These are phyloP conservation scores for Acmispon strigosus DNA, from an alignment of 306 rosid species.

Conservation along the genomic window DNA sequence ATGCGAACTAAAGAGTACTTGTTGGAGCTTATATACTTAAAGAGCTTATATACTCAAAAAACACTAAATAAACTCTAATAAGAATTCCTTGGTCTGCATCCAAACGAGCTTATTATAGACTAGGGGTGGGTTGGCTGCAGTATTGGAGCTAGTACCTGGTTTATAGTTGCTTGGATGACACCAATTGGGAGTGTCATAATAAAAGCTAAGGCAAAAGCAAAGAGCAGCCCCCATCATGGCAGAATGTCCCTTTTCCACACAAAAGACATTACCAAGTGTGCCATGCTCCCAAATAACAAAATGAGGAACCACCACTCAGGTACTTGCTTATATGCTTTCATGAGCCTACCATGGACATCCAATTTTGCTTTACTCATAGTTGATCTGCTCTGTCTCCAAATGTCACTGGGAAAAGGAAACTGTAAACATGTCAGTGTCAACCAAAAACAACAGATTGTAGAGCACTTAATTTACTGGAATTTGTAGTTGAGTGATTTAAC, in stretches of 20 bases:
- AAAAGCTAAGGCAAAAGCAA: conserved; percentile 79
- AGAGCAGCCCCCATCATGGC: conserved; percentile 98
- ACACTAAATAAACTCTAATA: too few relatives aligned
- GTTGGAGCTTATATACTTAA: too few relatives aligned
- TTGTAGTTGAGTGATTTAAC: neutral
- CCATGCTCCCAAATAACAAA: conserved; percentile 60
- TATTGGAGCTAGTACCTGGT: conserved; percentile 50
- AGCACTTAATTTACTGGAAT: neutral
- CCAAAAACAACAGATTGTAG: neutral
- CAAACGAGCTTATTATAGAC: neutral
- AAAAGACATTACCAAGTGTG: conserved; percentile 47
- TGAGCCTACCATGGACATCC: conserved; percentile 82
- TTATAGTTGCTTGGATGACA: conserved; percentile 96
- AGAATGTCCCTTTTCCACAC: conserved; percentile 83
- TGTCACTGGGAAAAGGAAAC: conserved; percentile 47
- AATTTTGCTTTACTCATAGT: conserved; percentile 58
- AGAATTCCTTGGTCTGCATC: too few relatives aligned
- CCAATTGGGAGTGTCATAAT: conserved; percentile 96
- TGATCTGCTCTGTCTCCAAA: conserved; percentile 70
- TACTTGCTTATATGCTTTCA: conserved; percentile 81
- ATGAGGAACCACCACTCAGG: conserved; percentile 96
- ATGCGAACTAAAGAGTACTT: too few relatives aligned
- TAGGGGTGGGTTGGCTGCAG: neutral
- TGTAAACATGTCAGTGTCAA: neutral
- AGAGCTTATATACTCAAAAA: too few relatives aligned